Base-by-base conservation (phyloP, 495 filamentous ascomycete genomes). In the Mytilinidion resinicola region DNA sequence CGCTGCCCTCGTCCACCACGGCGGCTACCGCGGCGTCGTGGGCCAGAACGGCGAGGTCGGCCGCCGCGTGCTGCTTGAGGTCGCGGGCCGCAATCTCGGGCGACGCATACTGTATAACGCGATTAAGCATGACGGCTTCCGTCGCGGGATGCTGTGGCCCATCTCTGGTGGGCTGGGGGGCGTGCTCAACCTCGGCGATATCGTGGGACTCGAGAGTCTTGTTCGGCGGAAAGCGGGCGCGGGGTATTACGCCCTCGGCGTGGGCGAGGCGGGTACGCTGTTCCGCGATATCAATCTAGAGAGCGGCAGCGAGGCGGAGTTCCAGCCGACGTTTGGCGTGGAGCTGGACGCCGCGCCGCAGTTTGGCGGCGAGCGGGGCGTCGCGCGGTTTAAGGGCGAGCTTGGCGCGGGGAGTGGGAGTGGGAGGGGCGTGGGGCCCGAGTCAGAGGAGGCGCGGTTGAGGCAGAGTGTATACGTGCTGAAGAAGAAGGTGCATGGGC, bases 51-150 rank as follows among this genome's bases (percentile, higher is more conserved):
- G 63, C 10, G 51, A 59, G 6, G 41, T 51, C 34, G 39, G 63
- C 8, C 66, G 41, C 38, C 67, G 70, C 57, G 70, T 68, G 11
- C 67, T 70, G 21, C 36, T 73, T 2, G 59, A 63, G 1, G 57
- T 71, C 17, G 61, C 66, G 15, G 70, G 70, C 39, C 60, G 43
- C 42, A 53, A 69, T 56, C 55, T 60, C 44, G 4, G 33, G 9
- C 37, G n/a, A 11, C 38, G 37, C 3, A 39, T 59, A 8, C 54
- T 72, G 3, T 58, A 53, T 51, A 33, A 59, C 39, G 50, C 62
- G 9, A 51, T 72, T 25, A 14, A 53, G 9, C 37, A 34, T 7
- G 61, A 60, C 21, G 69, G 53, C 6, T 51, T 51, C 33, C 41
- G 52, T 15, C 61, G 60, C 48, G 65, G 59, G 4, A 50, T 72